Percentiles rank a stretch among this genome's conserved stretches.
These are phyloP conservation scores for Globisporangium alternatum DNA, from an alignment of 352 stramenopile genomes.

Conservation along the genomic window DNA sequence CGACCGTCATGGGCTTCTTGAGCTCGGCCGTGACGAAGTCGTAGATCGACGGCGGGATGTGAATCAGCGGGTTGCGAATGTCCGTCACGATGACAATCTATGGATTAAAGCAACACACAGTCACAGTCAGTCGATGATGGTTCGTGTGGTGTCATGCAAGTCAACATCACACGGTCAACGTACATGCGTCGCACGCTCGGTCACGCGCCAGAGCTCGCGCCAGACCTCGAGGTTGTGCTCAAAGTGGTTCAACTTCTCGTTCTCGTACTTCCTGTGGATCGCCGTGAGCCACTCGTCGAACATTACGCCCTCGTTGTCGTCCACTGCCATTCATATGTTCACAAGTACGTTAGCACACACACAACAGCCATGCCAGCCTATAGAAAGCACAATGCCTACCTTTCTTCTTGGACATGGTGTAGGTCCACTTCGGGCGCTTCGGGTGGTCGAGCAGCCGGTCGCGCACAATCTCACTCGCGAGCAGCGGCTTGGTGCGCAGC, in stretches of 20 bases:
- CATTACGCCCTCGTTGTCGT: constrained; percentile 80
- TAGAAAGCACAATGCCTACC: constrained; percentile 22
- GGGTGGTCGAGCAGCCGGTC: constrained; percentile 75
- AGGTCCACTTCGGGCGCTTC: constrained; percentile 66
- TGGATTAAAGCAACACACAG: background rate
- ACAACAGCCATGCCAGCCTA: background rate
- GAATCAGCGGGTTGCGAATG: constrained; percentile 76
- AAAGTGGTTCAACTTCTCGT: constrained; percentile 83
- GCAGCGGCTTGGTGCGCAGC: constrained; percentile 50
- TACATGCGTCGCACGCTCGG: constrained; percentile 77
- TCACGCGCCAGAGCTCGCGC: constrained; percentile 86
- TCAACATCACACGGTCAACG: background rate
- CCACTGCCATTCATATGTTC: constrained; percentile 29
- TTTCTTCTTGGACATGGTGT: constrained; percentile 84
- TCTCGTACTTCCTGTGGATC: constrained; percentile 83
- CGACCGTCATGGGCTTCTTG: constrained; percentile 74
- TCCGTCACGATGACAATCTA: constrained; percentile 70
- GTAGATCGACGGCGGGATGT: constrained; percentile 80
- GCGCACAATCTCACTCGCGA: constrained; percentile 53
- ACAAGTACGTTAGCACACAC: background rate
- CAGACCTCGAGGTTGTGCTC: constrained; percentile 87
- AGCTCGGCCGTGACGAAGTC: constrained; percentile 72
- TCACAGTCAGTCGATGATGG: background rate
- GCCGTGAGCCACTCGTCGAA: constrained; percentile 85
- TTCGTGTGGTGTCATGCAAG: background rate